Evolutionary conservation across 1,284 basidiomycete genomes (phyloP).

Genomic region (Phellopilus nigrolimitatus): DNA sequence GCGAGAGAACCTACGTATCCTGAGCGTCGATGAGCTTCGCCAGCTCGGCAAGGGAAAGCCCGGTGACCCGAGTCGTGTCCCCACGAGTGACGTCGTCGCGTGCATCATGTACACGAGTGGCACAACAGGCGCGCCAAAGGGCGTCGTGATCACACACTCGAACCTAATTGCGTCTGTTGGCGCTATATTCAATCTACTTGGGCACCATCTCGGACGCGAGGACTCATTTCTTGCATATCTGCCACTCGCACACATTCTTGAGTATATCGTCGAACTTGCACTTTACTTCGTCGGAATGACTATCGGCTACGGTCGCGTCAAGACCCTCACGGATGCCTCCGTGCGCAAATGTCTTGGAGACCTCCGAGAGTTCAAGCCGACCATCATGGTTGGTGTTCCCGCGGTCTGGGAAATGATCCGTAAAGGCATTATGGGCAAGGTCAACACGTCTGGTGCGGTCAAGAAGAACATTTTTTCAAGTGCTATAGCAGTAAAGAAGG

Average conservation of each 20-base stretch:
- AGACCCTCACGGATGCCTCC: slow-evolving; percentile 92
- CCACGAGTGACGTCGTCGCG: slow-evolving; percentile 63
- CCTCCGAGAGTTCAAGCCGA: slow-evolving; percentile 76
- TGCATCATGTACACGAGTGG: slow-evolving; percentile 98
- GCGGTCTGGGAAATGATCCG: slow-evolving; percentile 90
- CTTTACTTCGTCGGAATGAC: slow-evolving; percentile 67
- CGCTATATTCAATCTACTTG: slow-evolving; percentile 71
- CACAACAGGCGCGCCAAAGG: slow-evolving; percentile 91
- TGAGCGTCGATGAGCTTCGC: slow-evolving; percentile 70
- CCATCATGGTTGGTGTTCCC: slow-evolving; percentile 89
- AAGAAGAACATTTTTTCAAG: slow-evolving; percentile 74
- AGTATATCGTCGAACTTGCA: slow-evolving; percentile 76
- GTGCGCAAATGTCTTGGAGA: slow-evolving; percentile 91
- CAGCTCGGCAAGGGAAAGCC: slow-evolving; percentile 55
- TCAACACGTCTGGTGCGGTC: slow-evolving; percentile 60
- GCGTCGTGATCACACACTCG: slow-evolving; percentile 83
- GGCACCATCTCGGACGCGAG: slow-evolving; percentile 64
- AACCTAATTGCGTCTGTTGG: slow-evolving; percentile 86
- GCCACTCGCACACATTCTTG: slow-evolving; percentile 89
- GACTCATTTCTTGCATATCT: slow-evolving; percentile 89
- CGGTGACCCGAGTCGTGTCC: slow-evolving; percentile 46
- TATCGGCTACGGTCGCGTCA: slow-evolving; percentile 87
- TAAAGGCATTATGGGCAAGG: slow-evolving; percentile 86
- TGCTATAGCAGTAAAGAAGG: slow-evolving; percentile 65
- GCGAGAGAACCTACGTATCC: slow-evolving; percentile 53